These are phyloP conservation scores for Phytophthora sp. DNA, from an alignment of 352 stramenopile genomes.

Conservation along the genomic window DNA sequence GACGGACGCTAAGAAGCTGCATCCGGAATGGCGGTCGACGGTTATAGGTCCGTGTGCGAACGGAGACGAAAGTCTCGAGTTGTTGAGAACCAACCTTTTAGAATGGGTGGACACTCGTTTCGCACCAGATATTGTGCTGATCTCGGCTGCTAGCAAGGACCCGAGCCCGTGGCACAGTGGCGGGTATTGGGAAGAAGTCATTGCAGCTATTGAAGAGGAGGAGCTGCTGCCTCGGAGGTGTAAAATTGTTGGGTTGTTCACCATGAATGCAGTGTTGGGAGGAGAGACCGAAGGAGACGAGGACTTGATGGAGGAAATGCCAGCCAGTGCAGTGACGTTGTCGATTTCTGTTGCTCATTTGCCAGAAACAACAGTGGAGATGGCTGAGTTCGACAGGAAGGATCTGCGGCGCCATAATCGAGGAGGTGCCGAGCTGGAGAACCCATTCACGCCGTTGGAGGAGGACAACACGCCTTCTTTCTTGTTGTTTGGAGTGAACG, in stretches of 20 bases:
- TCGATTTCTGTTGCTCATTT: constrained; percentile 50
- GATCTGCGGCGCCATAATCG: constrained; percentile 47
- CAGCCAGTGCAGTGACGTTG: constrained; percentile 35
- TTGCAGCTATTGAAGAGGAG: constrained; percentile 38
- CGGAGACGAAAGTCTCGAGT: constrained; percentile 35
- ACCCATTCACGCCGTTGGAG: constrained; percentile 33
- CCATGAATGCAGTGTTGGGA: constrained; percentile 38
- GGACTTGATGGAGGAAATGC: background rate
- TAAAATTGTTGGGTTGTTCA: constrained; percentile 44
- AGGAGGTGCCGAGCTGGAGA: constrained; percentile 29
- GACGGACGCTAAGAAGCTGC: constrained; percentile 16
- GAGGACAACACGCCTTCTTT: constrained; percentile 40
- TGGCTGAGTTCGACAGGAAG: constrained; percentile 59
- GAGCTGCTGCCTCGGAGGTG: constrained; percentile 49
- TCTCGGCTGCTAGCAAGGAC: constrained; percentile 34
- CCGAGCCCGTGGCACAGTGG: constrained; percentile 38
- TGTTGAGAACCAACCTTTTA: constrained; percentile 43
- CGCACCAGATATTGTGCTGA: constrained; percentile 48
- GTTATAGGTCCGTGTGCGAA: constrained; percentile 29
- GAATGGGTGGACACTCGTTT: constrained; percentile 41
- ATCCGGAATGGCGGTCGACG: constrained; percentile 48
- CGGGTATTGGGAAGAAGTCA: constrained; percentile 42
- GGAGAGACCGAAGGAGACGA: background rate
- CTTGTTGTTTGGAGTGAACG: constrained; percentile 63
- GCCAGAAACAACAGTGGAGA: constrained; percentile 48